phyloP scores from a whole-genome alignment of 345 rosid genomes.

The Syzygium grande region DNA sequence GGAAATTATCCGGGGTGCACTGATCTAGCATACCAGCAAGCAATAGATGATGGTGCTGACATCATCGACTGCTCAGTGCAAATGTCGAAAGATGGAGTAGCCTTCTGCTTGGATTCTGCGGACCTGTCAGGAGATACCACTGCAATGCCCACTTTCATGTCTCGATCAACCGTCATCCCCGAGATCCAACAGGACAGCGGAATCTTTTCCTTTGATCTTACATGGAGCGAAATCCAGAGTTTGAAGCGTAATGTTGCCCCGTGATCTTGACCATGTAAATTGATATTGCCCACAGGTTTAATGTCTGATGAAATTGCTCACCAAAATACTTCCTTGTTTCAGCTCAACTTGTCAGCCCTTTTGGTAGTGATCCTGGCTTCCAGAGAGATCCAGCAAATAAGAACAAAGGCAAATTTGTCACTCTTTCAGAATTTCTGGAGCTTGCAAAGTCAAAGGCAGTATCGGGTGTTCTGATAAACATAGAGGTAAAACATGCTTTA shows the following conservation, averaged over 20 bases:
- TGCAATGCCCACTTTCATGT: slow-evolving; percentile 44
- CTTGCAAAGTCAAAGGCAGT: slow-evolving; percentile 65
- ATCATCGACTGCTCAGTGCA: slow-evolving; percentile 79
- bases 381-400: slow-evolving; percentile 58
- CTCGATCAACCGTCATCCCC: slow-evolving; percentile 41
- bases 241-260: slow-evolving; percentile 47
- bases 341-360: slow-evolving; percentile 75
- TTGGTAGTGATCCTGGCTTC: slow-evolving; percentile 2
- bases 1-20: slow-evolving; percentile 77
- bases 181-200: slow-evolving; percentile 58
- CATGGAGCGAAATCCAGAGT: slow-evolving; percentile 81
- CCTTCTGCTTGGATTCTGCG: slow-evolving; percentile 61
- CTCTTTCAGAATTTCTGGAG: slow-evolving; percentile 55
- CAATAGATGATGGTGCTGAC: slow-evolving; percentile 68
- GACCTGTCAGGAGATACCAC: slow-evolving; percentile 59
- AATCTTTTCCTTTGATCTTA: slow-evolving; percentile 78
- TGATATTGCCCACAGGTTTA: neutral
- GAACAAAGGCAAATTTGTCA: slow-evolving; percentile 59
- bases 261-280: neutral
- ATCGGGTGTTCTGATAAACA: slow-evolving; percentile 61
- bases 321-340: slow-evolving; percentile 11
- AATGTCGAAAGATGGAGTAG: slow-evolving; percentile 75
- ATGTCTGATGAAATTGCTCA: neutral
- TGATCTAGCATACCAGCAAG: slow-evolving; percentile 78
- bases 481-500: slow-evolving; percentile 31